Conservation (phyloP, 768 basidiomycete species). For the Suillus ampliporus region DNA sequence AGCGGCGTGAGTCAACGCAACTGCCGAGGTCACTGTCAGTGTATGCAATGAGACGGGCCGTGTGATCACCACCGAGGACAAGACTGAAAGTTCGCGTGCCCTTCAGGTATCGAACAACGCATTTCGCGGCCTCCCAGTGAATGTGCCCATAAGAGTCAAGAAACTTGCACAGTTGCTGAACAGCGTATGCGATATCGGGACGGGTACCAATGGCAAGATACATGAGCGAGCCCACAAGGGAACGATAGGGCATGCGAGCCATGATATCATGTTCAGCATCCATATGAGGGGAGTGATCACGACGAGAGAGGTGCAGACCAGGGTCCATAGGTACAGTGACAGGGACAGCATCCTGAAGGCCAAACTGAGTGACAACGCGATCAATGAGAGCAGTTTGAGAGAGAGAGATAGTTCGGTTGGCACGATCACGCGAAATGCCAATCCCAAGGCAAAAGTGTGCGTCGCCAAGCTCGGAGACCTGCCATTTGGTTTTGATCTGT, state of each 20-base stretch:
- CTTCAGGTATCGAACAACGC: constrained; percentile 20
- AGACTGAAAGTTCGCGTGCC: constrained; percentile 1
- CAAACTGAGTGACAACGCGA: constrained; percentile 18
- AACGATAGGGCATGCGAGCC: too few species aligned
- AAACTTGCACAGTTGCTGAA: too few species aligned
- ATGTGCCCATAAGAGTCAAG: constrained; percentile 17
- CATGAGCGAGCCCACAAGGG: too few species aligned
- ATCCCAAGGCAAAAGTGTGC: constrained; percentile 42
- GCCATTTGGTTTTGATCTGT: constrained; percentile 33
- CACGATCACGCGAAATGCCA: constrained; percentile 30
- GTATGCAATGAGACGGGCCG: constrained; percentile 19
- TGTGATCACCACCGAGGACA: constrained; percentile 12
- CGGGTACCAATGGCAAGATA: too few species aligned
- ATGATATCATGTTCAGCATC: too few species aligned
- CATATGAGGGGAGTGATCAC: too few species aligned
- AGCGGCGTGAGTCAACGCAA: constrained; percentile 29
- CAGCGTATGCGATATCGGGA: too few species aligned
- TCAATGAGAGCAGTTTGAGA: constrained; percentile 13
- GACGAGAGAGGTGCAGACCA: too few species aligned
- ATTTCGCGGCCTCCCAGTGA: constrained; percentile 25
- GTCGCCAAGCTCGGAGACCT: constrained; percentile 42
- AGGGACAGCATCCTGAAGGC: too few species aligned
- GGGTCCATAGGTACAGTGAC: too few species aligned
- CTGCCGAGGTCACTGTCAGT: constrained; percentile 36
- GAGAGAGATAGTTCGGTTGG: constrained; percentile 4